Evolutionary conservation across 441 rosid genomes (phyloP).

Genomic region (Adansonia gregorii): DNA sequence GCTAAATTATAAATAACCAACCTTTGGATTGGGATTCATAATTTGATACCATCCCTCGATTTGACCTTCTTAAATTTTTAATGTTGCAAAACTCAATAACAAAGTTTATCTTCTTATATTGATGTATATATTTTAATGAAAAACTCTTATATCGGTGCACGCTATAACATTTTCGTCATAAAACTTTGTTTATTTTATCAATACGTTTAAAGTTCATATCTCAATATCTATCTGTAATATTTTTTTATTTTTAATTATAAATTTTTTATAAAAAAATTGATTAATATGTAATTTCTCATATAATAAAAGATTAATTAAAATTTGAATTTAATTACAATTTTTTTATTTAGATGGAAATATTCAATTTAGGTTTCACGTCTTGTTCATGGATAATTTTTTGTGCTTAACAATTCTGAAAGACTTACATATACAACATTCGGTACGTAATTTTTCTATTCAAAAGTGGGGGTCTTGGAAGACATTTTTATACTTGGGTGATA

Average conservation of each 20-base stretch:
- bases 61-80: neutral
- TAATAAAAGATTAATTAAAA: too few relatives aligned
- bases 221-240: too few relatives aligned
- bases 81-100: neutral
- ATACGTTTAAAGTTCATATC: too few relatives aligned
- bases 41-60: neutral
- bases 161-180: neutral
- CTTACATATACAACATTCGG: neutral
- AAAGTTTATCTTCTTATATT: neutral
- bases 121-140: conserved; percentile 9
- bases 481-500: neutral
- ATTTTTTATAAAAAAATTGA: too few relatives aligned
- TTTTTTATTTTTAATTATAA: too few relatives aligned
- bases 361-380: neutral
- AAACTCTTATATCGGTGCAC: neutral
- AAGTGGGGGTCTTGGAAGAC: neutral
- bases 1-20: too few relatives aligned
- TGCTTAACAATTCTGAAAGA: neutral
- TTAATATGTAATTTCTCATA: too few relatives aligned
- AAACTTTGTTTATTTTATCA: neutral
- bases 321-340: too few relatives aligned
- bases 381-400: neutral
- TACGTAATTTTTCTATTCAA: neutral
- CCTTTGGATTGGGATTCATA: neutral
- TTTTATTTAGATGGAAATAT: neutral